A percentile compares a stretch with the other conserved stretches of the same genome.
Conservation (phyloP, 208 protist species). For the Acanthamoeba royreba region DNA sequence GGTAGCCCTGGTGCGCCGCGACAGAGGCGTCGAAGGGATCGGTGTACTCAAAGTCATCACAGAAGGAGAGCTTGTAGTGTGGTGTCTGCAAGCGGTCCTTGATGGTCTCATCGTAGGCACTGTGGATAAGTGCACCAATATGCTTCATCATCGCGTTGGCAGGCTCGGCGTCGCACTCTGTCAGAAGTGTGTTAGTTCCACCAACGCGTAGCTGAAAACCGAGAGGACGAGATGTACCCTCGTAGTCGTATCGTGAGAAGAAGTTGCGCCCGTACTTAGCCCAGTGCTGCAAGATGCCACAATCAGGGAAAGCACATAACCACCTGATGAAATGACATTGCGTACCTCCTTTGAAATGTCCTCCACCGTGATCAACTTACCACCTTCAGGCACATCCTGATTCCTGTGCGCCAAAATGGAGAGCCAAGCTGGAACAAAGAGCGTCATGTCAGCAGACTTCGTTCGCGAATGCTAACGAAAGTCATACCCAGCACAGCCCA, state of each 20-base stretch:
- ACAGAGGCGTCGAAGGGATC: conserved; percentile 93
- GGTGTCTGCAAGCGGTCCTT: background rate
- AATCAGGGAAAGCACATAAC: no score
- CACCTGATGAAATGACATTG: no score
- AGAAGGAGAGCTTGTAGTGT: conserved; percentile 65
- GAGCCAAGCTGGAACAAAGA: conserved; percentile 92
- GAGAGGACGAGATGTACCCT: no score
- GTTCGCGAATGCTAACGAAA: no score
- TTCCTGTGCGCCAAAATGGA: conserved; percentile 88
- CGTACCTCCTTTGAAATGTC: conserved; percentile 88
- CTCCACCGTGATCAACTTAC: conserved; percentile 82
- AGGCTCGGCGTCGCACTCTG: conserved; percentile 81
- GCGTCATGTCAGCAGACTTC: no score
- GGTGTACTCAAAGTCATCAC: conserved; percentile 95
- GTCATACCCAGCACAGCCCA: conserved; percentile 94
- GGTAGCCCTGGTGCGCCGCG: conserved; percentile 83
- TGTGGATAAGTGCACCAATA: conserved; percentile 52
- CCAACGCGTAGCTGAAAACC: no score
- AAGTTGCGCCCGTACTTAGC: conserved; percentile 94
- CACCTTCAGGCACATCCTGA: background rate
- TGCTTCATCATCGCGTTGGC: conserved; percentile 87
- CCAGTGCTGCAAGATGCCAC: no score
- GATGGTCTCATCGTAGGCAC: background rate
- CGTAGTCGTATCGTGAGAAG: conserved; percentile 82
- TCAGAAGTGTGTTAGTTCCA: no score